phyloP scores from a whole-genome alignment of 805 yeast species.

The Saccharomycopsis fodiens region DNA sequence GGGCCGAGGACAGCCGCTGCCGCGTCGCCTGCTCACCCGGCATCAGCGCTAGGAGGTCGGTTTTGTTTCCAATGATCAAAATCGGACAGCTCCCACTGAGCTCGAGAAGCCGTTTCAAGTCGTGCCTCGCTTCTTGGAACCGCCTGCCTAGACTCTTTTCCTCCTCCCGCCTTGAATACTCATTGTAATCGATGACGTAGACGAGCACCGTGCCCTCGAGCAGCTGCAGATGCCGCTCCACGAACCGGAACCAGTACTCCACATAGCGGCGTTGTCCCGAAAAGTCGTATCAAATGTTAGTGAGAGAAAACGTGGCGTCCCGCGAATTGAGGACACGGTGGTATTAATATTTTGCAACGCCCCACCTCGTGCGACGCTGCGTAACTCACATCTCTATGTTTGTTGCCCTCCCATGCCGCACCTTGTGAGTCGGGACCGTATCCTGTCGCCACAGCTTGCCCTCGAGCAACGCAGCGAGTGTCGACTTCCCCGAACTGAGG shows the following conservation, averaged over 20 bases:
- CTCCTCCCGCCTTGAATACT: slow-evolving; percentile 1
- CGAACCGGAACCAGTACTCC: slow-evolving; percentile 1
- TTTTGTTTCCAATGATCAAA: slow-evolving; percentile 11
- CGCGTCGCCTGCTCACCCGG: background rate
- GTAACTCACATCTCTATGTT: slow-evolving; percentile 1
- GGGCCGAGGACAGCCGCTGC: background rate
- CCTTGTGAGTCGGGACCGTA: slow-evolving; percentile 12
- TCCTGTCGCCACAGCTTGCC: background rate
- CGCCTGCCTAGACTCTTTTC: slow-evolving; percentile 1
- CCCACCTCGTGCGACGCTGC: background rate
- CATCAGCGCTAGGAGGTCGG: slow-evolving; percentile 3
- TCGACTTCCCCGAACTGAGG: slow-evolving; percentile 9
- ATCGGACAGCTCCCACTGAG: background rate
- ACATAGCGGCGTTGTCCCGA: slow-evolving; percentile 9
- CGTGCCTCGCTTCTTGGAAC: background rate
- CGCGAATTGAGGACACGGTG: too few species aligned
- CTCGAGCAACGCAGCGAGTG: slow-evolving; percentile 1
- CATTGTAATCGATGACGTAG: slow-evolving; percentile 14
- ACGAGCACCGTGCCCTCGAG: background rate
- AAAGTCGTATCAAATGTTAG: slow-evolving; percentile 9
- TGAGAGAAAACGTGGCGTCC: too few species aligned
- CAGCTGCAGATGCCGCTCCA: background rate
- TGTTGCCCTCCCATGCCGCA: background rate
- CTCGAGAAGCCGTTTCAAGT: slow-evolving; percentile 2
- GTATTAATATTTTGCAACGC: background rate